Conservation (phyloP, 108 stramenopile genomes). For the Nannochloropsis gaditana region DNA sequence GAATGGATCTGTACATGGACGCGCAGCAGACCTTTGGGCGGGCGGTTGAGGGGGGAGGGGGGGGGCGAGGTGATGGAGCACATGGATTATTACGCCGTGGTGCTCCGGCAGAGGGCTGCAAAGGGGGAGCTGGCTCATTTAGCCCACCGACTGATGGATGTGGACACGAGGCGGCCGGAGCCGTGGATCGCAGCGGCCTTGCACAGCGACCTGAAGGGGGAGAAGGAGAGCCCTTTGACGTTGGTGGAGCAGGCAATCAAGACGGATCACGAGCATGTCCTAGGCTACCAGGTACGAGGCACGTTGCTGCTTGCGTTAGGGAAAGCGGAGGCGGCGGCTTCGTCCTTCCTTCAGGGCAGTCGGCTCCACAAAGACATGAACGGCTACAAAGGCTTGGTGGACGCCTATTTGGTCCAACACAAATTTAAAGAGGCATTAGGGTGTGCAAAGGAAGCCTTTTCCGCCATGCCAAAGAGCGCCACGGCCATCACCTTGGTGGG, state of each 20-base stretch:
- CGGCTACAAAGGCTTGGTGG: background rate
- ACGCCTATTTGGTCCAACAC: background rate
- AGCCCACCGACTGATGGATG: background rate
- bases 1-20: background rate
- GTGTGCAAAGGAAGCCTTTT: background rate
- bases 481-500: constrained; percentile 11
- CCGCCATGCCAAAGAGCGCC: background rate
- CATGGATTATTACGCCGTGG: constrained; percentile 12
- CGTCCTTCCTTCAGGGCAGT: background rate
- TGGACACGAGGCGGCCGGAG: background rate
- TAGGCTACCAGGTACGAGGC: background rate
- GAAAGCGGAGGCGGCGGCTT: background rate
- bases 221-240: background rate
- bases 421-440: background rate
- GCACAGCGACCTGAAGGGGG: background rate
- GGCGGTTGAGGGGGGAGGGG: background rate
- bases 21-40: background rate
- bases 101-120: background rate
- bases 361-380: background rate
- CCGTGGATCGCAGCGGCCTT: background rate
- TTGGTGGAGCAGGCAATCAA: background rate
- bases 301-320: background rate
- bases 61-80: background rate
- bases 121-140: background rate
- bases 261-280: background rate